Base-by-base conservation (phyloP, 2,329 filamentous ascomycete species). In the Xylaria sp. region DNA sequence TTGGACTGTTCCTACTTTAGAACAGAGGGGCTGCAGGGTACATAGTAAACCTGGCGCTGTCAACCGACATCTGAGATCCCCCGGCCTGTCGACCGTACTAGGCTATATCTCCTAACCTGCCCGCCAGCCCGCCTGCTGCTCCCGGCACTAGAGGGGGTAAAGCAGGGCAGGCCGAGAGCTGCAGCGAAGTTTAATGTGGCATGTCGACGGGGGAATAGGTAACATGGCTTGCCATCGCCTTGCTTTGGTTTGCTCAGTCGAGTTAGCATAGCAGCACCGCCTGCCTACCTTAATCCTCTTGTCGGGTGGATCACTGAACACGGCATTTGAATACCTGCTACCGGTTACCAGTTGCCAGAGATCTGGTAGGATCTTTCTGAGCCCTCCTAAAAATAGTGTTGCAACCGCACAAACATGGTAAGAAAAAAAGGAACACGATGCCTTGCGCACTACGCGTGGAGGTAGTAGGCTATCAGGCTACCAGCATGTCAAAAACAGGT, bases 131-230 rank as follows among this genome's bases (percentile, higher is more conserved):
- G n/a, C n/a, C n/a, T n/a, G n/a, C n/a, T n/a, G 46, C 44, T 54
- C 44, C 48, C 44, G 22, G 34, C 24, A 17, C 18, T 44, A 41
- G 39, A 50, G 44, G 21, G 52, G 39, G 40, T 26, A 43, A 48
- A 49, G 46, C 44, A 50, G 42, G 61, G 56, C 50, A 54, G 60
- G 50, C 63, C 64, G 64, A 65, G 42, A 57, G 43, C 53, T 63
- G 63, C 64, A 63, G 60, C 53, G 42, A 62, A 64, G 51, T 54
- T 48, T 59, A 59, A 45, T 56, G 47, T 52, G 52, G 41, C 47
- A 50, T 44, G 29, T n/a, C n/a, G n/a, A n/a, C n/a, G n/a, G n/a
- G n/a, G n/a, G n/a, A n/a, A n/a, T n/a, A 21, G 20, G 41, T 55
- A 34, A 13, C 29, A 34, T 34, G 29, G 5, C 29, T 13, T 7